These are phyloP conservation scores for Pseudoneurospora amorphoporcata DNA, from an alignment of 495 filamentous ascomycete species.

Conservation along the genomic window DNA sequence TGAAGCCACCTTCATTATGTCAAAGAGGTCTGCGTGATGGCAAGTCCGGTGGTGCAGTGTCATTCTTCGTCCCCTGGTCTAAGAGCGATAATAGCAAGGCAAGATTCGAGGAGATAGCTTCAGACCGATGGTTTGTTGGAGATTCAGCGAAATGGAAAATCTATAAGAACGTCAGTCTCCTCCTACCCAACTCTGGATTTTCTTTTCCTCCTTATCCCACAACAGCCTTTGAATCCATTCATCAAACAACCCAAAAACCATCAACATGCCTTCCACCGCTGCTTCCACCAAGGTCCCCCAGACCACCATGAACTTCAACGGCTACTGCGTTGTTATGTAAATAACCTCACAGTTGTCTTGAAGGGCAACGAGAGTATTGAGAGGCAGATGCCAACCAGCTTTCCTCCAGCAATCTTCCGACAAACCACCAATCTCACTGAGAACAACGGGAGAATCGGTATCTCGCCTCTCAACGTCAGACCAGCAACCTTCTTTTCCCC, in stretches of 20 bases:
- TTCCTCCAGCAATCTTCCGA: neutral
- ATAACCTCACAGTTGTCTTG: constrained; percentile 9
- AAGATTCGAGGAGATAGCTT: neutral
- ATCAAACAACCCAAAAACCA: constrained; percentile 12
- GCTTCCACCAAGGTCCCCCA: constrained; percentile 20
- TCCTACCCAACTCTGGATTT: constrained; percentile 1
- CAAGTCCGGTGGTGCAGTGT: neutral
- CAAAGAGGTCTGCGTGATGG: neutral
- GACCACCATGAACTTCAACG: constrained; percentile 21
- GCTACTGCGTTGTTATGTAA: constrained; percentile 33
- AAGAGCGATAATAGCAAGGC: neutral
- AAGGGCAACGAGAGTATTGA: neutral
- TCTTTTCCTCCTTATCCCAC: constrained; percentile 12
- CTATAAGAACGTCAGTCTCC: constrained; percentile 10
- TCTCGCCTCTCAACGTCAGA: neutral
- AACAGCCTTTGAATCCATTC: constrained; percentile 5
- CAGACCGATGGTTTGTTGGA: neutral
- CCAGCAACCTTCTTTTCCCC: neutral
- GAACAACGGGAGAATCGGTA: neutral
- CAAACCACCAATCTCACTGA: neutral
- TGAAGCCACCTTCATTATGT: neutral
- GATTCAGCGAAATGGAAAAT: constrained; percentile 4
- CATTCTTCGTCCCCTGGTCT: neutral
- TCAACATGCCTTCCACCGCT: constrained; percentile 29
- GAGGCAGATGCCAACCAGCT: neutral